A percentile compares a stretch with the other conserved stretches of the same genome.
phyloP scores from a whole-genome alignment of 2,329 filamentous ascomycete genomes.

The Septoria linicola region DNA sequence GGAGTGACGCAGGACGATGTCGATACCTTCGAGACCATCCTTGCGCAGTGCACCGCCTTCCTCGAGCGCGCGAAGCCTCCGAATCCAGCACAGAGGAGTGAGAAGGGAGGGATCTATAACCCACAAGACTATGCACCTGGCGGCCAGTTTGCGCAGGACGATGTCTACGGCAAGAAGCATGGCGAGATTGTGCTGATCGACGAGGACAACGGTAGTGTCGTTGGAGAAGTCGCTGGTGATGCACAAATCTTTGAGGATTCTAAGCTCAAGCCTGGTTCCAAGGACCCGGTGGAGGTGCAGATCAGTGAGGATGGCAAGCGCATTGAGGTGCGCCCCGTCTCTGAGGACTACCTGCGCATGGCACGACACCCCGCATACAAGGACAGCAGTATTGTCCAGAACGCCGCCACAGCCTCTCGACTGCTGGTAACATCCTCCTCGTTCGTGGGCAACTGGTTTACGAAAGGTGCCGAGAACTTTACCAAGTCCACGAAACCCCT shows the following conservation, averaged over 20 bases:
- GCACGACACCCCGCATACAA: slow-evolving; percentile 88
- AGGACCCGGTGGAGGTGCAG: slow-evolving; percentile 80
- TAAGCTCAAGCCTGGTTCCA: slow-evolving; percentile 78
- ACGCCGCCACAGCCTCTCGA: slow-evolving; percentile 82
- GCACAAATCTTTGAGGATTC: slow-evolving; percentile 77
- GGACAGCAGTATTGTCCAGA: slow-evolving; percentile 80
- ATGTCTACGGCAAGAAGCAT: slow-evolving; percentile 38
- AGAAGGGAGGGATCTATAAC: slow-evolving; percentile 61
- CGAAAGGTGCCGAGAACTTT: slow-evolving; percentile 75
- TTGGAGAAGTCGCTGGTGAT: slow-evolving; percentile 83
- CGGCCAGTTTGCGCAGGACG: slow-evolving; percentile 58
- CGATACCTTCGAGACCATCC: slow-evolving; percentile 94
- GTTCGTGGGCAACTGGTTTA: slow-evolving; percentile 73
- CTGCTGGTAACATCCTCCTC: slow-evolving; percentile 86
- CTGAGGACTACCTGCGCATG: slow-evolving; percentile 70
- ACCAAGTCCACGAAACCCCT: slow-evolving; percentile 75
- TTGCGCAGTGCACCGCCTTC: slow-evolving; percentile 97
- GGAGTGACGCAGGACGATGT: slow-evolving; percentile 85
- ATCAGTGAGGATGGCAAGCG: slow-evolving; percentile 68
- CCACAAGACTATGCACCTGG: slow-evolving; percentile 77
- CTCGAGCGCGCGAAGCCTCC: slow-evolving; percentile 75
- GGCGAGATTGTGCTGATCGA: slow-evolving; percentile 90
- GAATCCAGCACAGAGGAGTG: slow-evolving; percentile 33
- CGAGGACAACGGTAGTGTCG: slow-evolving; percentile 92
- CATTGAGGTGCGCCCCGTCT: slow-evolving; percentile 66